Evolutionary conservation across 768 basidiomycete genomes (phyloP), one percentile per base, ranked within the genome.

Genomic region (Kwoniella sp.): DNA sequence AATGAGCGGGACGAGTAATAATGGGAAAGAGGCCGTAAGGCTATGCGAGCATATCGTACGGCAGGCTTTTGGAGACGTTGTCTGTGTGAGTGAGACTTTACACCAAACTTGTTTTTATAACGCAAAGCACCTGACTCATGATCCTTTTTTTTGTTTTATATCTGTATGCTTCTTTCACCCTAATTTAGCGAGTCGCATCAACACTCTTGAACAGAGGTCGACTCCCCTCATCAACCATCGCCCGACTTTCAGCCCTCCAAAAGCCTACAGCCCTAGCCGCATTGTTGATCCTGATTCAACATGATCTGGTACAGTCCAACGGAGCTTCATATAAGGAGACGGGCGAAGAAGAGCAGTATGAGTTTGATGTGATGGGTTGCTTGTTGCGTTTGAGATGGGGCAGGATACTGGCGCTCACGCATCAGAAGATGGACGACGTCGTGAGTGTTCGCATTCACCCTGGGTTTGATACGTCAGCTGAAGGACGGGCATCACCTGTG

Each of bases 281-380:
- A 21, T 81, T 94, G 21, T 82, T 96, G 49, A 85, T 88, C 49
- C 85, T 97, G 57, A 84, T 94, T 19, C 94, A 97, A 76, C 94
- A 97, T 77, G 93, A 96, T 79, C 80, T 96, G 48, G 83, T 94
- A 90, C 90, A 92, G 74, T 85, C 88, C 9, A 84, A 85, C 40
- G 84, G 84, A 5, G 87, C 87, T 9, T 86, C 87, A n/a, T 88
- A 87, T 46, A 86, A 85, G 5, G 89, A 89, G 67, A 64, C 61
- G 12, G 63, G 64, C 30, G 65, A 67, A 10, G 75, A 77, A 26
- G 79, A 81, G 60, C 83, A 90, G 52, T 80, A 78, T 60, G 92
- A 96, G 77, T 82, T 95, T 67, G 92, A 92, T 72, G 81, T 86
- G 15, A 86, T 89, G 58, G 91, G 92, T 74, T 93, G 92, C 77